Evolutionary conservation across 2,329 filamentous ascomycete genomes (phyloP), one percentile per base, ranked within the genome.

Genomic region (Drechslerella coelobrocha): DNA sequence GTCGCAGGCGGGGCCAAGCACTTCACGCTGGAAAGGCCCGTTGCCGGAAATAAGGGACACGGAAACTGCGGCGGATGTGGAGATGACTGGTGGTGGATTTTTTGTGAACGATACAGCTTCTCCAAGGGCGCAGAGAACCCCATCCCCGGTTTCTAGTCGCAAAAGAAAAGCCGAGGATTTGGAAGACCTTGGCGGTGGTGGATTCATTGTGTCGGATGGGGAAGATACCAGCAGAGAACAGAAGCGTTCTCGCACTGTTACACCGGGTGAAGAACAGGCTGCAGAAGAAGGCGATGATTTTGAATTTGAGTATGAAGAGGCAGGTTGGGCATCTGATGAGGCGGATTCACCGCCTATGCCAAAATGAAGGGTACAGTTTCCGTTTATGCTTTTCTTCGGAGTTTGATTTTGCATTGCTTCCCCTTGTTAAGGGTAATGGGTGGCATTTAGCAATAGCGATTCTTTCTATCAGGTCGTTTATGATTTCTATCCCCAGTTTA

Each of bases 241-340:
- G 21, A 52, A 53, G 19, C 47, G 34, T n/a, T 47, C 54, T 31
- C 37, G 37, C 2, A 47, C 21, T 12, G 47, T 12, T 17, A 45
- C 53, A 17, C 34, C 48, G 9, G 31, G 6, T 27, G 14, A 23
- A 29, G 12, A 41, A 3, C 3, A 26, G n/a, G 17, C 26, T 1
- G 52, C 27, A 2, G 59, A 23, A 45, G 53, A 51, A 19, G 59
- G 41, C 21, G 52, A 63, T 26, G 66, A 71, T 14, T 71, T 63
- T 45, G 66, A 63, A 14, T 71, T 71, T 51, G 66, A 71, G 37
- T 71, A 71, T 17, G 60, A 62, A 34, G 66, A 71, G 9, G 59
- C 66, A 7, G 66, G 66, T 8, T 71, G 66, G 66, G 45, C 59
- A 8, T 71, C 66, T 51, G 23, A 52, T 34, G 8, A 39, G 1